Evolutionary conservation across 129 eudicot genomes (phyloP), one percentile per base, ranked within the genome.

Genomic region (Arctium minus): DNA sequence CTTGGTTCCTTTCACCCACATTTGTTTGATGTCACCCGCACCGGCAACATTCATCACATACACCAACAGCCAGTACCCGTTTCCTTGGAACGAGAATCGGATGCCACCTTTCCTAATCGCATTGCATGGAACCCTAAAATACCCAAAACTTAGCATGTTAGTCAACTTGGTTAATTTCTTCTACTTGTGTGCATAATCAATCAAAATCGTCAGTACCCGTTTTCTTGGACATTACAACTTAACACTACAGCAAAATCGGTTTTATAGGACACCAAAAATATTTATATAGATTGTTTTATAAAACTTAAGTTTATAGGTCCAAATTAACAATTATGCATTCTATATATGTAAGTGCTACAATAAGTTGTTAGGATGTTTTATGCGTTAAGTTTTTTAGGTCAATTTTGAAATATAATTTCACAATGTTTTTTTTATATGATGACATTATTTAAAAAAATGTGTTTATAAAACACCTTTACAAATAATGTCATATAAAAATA

Each of bases 21-120:
- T 88, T 3, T 71, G 40, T 0, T 81, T 76, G 8, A 94, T 74
- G 77, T 92, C 98, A 39, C 97, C 99, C 0, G 89, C 93, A 15
- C 97, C 97, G 10, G 74, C 99, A 27, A 95, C 99, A 67, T 95
- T 95, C 94, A 91, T 92, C 77, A 91, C 93, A 38, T 87, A 90
- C 75, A 91, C 97, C 80, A 95, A 72, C 36, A 92, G 67, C 97
- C 94, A 93, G 48, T 93, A 91, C 0, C 89, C 91, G 46, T 95
- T 95, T 64, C 97, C 97, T 67, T 92, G 89, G 72, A 95, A 86
- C 0, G 67, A 12, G 32, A 95, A 91, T 46, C 86, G 78, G 1
- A 95, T 69, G 3, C 97, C 99, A 4, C 95, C 99, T 33, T 35
- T 85, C 70, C 87, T 86, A 1, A 70, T 69, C 2, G 22, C 75